Base-by-base conservation (phyloP, 1,284 basidiomycete genomes). In the Mycena citricolor region DNA sequence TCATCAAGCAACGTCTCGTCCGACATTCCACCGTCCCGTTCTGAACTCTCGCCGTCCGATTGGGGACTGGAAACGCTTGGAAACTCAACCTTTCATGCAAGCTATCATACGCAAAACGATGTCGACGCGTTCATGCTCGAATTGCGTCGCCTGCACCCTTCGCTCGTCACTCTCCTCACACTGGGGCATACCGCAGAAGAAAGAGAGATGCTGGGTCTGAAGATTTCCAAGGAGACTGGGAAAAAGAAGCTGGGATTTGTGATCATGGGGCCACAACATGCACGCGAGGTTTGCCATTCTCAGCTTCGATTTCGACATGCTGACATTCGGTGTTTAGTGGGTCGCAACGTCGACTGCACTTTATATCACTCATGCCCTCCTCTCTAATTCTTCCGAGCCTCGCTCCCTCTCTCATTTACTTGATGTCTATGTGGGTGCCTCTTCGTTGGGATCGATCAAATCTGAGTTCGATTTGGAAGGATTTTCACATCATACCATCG, bases 241-340 rank as follows among this genome's bases (percentile, higher is more conserved):
- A 34, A 52, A 20, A 59, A 61, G 51, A 76, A 74, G 57, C 54
- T 68, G 8, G 75, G 82, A 12, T 77, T 91, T 54, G 76, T 90
- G n/a, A 69, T 91, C 32, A 69, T 79, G 5, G 84, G 84, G 8
- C 84, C 86, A 0, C 86, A 89, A 58, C 90, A 92, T 62, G 86
- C 86, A 17, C 73, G 89, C 31, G 88, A 91, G 74, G 84, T 84
- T 47, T 26, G 71, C 62, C 26, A 39, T 28, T 16, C 21, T 14
- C 12, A 6, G 38, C 32, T 34, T 46, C 13, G 25, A n/a, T 46
- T 20, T 19, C 30, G 14, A 23, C 28, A 41, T 26, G 36, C 52
- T 57, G 45, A 52, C 51, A 14, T 20, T 30, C 14, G 39, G 8
- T n/a, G n/a, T 38, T 12, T n/a, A 91, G 83, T 94, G 90, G 90